phyloP scores from a whole-genome alignment of 495 filamentous ascomycete genomes.

The Penicillium waksmanii region DNA sequence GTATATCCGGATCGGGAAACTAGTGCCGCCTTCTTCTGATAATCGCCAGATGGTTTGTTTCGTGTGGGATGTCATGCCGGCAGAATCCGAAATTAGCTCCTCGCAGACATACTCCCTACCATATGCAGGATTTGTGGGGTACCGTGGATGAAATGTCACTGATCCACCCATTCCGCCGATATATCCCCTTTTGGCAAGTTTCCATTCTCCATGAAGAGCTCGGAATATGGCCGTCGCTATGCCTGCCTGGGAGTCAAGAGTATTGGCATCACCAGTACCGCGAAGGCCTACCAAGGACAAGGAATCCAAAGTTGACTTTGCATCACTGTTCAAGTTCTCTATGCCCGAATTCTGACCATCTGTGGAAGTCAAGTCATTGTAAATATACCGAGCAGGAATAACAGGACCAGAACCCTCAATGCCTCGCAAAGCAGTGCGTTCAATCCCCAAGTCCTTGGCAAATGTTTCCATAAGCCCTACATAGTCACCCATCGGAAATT shows the following conservation, averaged over 20 bases:
- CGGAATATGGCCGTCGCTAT: slow-evolving; percentile 63
- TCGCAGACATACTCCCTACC: slow-evolving; percentile 40
- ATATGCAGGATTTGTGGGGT: slow-evolving; percentile 23
- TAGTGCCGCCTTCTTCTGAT: slow-evolving; percentile 8
- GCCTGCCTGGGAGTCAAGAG: slow-evolving; percentile 11
- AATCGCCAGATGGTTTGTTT: slow-evolving; percentile 21
- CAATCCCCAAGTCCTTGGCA: slow-evolving; percentile 52
- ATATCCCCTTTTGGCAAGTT: slow-evolving; percentile 52
- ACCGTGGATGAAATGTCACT: slow-evolving; percentile 65
- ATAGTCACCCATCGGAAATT: slow-evolving; percentile 85
- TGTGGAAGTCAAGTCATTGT: background rate
- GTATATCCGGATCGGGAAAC: slow-evolving; percentile 11
- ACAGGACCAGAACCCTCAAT: slow-evolving; percentile 32
- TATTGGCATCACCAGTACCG: background rate
- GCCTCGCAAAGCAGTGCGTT: slow-evolving; percentile 16
- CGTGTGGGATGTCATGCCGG: background rate
- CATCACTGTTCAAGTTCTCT: background rate
- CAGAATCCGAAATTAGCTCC: slow-evolving; percentile 12
- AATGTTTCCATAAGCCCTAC: slow-evolving; percentile 76
- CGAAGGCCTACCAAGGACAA: slow-evolving; percentile 8
- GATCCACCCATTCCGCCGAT: slow-evolving; percentile 42
- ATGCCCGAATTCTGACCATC: background rate
- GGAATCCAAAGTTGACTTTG: slow-evolving; percentile 27
- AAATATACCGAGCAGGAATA: slow-evolving; percentile 41
- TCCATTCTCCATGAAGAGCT: slow-evolving; percentile 76